Evolutionary conservation across 176 grass and related monocot genomes (phyloP).

Genomic region (Rhynchospora pubera): DNA sequence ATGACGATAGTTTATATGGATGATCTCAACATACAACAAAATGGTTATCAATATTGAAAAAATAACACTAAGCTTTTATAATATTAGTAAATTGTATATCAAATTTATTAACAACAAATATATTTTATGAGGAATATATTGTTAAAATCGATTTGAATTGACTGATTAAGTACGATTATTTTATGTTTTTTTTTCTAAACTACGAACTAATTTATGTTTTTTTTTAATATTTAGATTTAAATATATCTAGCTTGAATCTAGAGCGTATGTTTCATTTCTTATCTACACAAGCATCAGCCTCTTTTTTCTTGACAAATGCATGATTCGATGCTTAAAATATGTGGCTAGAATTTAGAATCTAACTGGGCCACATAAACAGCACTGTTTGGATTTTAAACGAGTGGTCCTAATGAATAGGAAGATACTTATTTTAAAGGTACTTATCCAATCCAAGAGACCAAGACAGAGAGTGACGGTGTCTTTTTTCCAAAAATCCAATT

Average conservation of each 20-base stretch:
- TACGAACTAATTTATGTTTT: not conserved
- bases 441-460: not conserved
- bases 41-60: too few relatives aligned
- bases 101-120: too few relatives aligned
- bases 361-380: not conserved
- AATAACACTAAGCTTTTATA: too few relatives aligned
- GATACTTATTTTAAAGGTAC: too few relatives aligned
- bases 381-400: not conserved
- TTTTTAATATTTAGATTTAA: not conserved
- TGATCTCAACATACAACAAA: too few relatives aligned
- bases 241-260: slow-evolving; percentile 1
- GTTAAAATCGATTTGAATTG: too few relatives aligned
- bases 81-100: too few relatives aligned
- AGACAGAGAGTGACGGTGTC: not conserved
- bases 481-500: not conserved
- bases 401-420: not conserved
- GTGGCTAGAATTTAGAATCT: not conserved
- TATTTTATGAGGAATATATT: too few relatives aligned
- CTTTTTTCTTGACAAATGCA: not conserved
- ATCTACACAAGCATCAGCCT: not conserved
- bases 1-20: too few relatives aligned
- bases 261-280: not conserved
- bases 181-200: not conserved
- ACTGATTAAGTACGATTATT: too few relatives aligned
- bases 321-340: not conserved